Evolutionary conservation across 169 alveolate genomes (phyloP).

Genomic region (Theileria orientalis): DNA sequence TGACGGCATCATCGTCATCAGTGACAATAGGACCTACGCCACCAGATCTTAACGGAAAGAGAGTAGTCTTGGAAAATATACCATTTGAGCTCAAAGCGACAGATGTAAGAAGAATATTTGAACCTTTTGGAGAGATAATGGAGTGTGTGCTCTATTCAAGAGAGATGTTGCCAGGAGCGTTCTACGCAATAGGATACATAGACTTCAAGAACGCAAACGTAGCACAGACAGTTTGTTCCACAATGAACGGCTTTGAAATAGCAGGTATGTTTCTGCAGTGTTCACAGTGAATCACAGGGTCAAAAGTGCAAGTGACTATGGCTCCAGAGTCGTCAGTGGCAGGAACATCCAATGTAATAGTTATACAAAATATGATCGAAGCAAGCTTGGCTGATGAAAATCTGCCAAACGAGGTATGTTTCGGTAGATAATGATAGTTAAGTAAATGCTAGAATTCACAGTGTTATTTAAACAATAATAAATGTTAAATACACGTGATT

Average conservation of each 20-base stretch:
- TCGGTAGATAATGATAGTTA: neutral
- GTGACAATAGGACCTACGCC: slow-evolving; percentile 33
- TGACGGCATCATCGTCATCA: slow-evolving; percentile 20
- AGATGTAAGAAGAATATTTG: slow-evolving; percentile 31
- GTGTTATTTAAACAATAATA: no score
- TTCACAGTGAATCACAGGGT: neutral
- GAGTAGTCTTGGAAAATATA: slow-evolving; percentile 29
- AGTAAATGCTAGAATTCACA: neutral
- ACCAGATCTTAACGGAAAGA: slow-evolving; percentile 25
- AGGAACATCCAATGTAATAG: slow-evolving; percentile 25
- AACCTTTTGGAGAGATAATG: slow-evolving; percentile 24
- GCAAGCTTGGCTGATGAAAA: slow-evolving; percentile 24
- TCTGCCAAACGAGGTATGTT: slow-evolving; percentile 23
- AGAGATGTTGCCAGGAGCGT: slow-evolving; percentile 38
- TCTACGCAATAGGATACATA: slow-evolving; percentile 20
- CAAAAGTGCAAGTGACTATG: slow-evolving; percentile 35
- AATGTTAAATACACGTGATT: no score
- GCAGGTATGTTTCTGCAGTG: slow-evolving; percentile 24
- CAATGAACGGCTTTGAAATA: slow-evolving; percentile 43
- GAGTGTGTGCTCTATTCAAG: slow-evolving; percentile 21
- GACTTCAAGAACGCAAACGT: slow-evolving; percentile 24
- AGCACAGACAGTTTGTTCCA: slow-evolving; percentile 27
- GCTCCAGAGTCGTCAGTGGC: slow-evolving; percentile 27
- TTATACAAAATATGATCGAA: slow-evolving; percentile 20
- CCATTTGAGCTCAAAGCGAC: slow-evolving; percentile 22